These are phyloP conservation scores for Metschnikowia lunata DNA, from an alignment of 805 yeast genomes.

Conservation along the genomic window DNA sequence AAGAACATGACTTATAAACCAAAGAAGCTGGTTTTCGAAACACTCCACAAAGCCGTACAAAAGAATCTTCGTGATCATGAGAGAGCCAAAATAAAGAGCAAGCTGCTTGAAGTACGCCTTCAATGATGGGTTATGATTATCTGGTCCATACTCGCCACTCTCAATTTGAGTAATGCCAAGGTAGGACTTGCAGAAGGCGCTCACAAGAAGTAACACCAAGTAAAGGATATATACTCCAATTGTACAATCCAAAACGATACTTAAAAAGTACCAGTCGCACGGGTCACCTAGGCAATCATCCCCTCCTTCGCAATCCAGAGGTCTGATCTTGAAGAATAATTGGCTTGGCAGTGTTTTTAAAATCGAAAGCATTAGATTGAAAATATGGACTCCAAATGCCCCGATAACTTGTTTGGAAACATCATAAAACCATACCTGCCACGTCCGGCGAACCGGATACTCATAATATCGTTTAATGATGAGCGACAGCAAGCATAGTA, in stretches of 20 bases:
- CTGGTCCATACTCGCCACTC: conserved; percentile 60
- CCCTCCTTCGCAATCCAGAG: conserved; percentile 14
- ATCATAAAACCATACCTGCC: conserved; percentile 87
- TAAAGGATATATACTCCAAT: conserved; percentile 82
- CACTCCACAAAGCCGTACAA: conserved; percentile 60
- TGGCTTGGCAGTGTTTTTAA: conserved; percentile 35
- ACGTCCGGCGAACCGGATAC: conserved; percentile 73
- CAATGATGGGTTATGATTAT: conserved; percentile 51
- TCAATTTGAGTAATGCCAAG: conserved; percentile 37
- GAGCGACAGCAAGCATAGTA: conserved; percentile 68
- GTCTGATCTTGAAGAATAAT: conserved; percentile 19
- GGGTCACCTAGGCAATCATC: conserved; percentile 46
- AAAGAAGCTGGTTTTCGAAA: conserved; percentile 49
- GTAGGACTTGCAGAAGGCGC: conserved; percentile 41
- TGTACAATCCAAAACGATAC: conserved; percentile 85
- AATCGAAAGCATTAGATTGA: conserved; percentile 71
- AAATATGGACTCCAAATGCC: conserved; percentile 74
- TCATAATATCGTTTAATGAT: conserved; percentile 75
- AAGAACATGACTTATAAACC: conserved; percentile 63
- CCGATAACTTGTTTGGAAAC: conserved; percentile 88
- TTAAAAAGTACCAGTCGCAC: conserved; percentile 93
- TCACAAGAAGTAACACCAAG: conserved; percentile 45
- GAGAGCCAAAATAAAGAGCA: conserved; percentile 59
- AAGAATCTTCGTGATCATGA: conserved; percentile 61
- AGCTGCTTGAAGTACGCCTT: conserved; percentile 68